Conservation (phyloP, 441 rosid species). For the Pelargonium hybrid region DNA sequence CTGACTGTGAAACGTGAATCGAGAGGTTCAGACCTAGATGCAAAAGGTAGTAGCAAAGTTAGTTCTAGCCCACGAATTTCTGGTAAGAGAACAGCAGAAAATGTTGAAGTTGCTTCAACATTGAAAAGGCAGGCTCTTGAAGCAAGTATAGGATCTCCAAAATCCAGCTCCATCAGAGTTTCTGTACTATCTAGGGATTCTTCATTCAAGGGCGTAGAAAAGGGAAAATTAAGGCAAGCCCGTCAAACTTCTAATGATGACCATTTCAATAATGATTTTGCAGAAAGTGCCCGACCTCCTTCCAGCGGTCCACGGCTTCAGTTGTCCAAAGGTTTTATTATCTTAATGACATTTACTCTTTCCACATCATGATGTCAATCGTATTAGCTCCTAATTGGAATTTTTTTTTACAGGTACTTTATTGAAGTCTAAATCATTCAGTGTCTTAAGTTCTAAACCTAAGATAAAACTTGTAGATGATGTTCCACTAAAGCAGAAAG, state of each 20-base stretch:
- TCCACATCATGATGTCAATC: no score
- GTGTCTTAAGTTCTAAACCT: conserved; percentile 37
- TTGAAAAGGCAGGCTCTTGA: conserved; percentile 55
- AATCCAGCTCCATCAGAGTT: conserved; percentile 38
- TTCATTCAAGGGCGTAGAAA: conserved; percentile 61
- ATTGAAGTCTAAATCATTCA: conserved; percentile 73
- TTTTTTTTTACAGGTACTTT: conserved; percentile 45
- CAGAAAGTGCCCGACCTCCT: conserved; percentile 39
- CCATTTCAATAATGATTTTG: conserved; percentile 30
- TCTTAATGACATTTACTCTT: no score
- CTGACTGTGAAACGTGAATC: conserved; percentile 21
- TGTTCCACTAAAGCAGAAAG: conserved; percentile 46
- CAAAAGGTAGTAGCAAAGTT: conserved; percentile 30
- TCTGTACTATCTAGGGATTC: conserved; percentile 49
- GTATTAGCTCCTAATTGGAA: no score
- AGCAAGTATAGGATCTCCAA: conserved; percentile 45
- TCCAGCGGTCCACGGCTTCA: conserved; percentile 37
- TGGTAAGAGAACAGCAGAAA: conserved; percentile 51
- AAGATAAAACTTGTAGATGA: conserved; percentile 65
- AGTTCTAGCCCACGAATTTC: conserved; percentile 26
- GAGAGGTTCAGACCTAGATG: conserved; percentile 46
- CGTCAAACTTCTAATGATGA: conserved; percentile 35
- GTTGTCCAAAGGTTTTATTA: conserved; percentile 41
- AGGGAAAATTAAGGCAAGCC: conserved; percentile 45
- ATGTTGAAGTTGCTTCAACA: conserved; percentile 37